phyloP scores from a whole-genome alignment of 73 alveolate genomes.

The Durusdinium trenchii region DNA sequence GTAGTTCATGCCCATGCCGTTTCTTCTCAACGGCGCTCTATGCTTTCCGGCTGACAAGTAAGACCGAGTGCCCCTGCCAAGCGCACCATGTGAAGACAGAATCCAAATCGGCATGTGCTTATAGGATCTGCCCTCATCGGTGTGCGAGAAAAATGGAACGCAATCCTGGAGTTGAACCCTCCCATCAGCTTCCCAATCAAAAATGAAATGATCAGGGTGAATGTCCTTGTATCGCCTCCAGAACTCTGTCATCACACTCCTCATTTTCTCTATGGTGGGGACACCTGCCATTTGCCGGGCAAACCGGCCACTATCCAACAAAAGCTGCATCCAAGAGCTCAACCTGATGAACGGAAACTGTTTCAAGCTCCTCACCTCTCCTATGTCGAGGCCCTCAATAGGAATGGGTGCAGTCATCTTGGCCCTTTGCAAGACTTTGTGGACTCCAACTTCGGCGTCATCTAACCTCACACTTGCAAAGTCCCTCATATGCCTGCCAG shows the following conservation, averaged over 20 bases:
- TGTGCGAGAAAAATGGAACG: neutral
- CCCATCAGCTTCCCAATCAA: neutral
- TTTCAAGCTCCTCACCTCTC: neutral
- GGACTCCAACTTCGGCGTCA: constrained; percentile 22
- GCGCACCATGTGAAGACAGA: neutral
- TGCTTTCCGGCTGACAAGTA: neutral
- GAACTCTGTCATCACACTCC: neutral
- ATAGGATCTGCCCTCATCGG: constrained; percentile 11
- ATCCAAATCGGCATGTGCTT: constrained; percentile 3
- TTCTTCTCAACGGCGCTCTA: neutral
- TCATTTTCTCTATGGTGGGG: neutral
- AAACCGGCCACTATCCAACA: neutral
- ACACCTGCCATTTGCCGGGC: neutral
- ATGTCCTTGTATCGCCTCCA: neutral
- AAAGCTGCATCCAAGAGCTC: neutral
- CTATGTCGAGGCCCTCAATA: neutral
- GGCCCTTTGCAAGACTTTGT: neutral
- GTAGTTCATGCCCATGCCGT: constrained; percentile 14
- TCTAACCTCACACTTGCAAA: neutral
- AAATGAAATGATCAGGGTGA: neutral
- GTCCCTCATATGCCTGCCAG: neutral
- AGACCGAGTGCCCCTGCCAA: constrained; percentile 13
- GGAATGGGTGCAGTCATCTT: neutral
- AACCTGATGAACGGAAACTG: neutral
- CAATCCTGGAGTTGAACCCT: neutral